A percentile compares a stretch with the other conserved stretches of the same genome.
These are phyloP conservation scores for Ascochyta rabiei DNA, from an alignment of 2,329 filamentous ascomycete genomes.

Conservation along the genomic window DNA sequence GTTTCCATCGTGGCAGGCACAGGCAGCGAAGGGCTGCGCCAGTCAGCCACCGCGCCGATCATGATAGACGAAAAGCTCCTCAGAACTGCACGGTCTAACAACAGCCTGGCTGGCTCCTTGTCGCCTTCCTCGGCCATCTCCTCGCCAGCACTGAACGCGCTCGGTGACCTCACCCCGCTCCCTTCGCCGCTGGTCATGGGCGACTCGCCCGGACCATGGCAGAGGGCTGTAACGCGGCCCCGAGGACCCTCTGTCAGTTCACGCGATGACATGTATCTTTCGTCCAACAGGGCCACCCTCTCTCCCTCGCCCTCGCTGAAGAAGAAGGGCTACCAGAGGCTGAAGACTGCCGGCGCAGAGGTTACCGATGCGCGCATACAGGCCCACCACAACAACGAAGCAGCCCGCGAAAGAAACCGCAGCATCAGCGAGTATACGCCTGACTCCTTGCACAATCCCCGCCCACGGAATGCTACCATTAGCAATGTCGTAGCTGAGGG, in stretches of 20 bases:
- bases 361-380: constrained; percentile 40
- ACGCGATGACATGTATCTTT: constrained; percentile 41
- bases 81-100: constrained; percentile 50
- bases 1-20: constrained; percentile 43
- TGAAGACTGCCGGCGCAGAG: constrained; percentile 52
- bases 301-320: constrained; percentile 50
- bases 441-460: constrained; percentile 70
- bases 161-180: constrained; percentile 59
- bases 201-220: constrained; percentile 53
- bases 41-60: constrained; percentile 48
- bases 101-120: constrained; percentile 52
- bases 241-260: constrained; percentile 40
- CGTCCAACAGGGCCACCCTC: constrained; percentile 39
- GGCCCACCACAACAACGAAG: constrained; percentile 40
- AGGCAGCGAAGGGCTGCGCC: constrained; percentile 34
- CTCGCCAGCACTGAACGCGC: constrained; percentile 56
- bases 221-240: constrained; percentile 44
- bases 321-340: constrained; percentile 55
- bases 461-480: constrained; percentile 73
- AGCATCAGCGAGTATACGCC: constrained; percentile 90
- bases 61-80: constrained; percentile 45
- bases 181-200: constrained; percentile 55
- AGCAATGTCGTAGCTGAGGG: constrained; percentile 51
- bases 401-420: constrained; percentile 70
- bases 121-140: constrained; percentile 54